A percentile compares a stretch with the other conserved stretches of the same genome.
phyloP scores from a whole-genome alignment of 495 filamentous ascomycete species.

The Aspergillus heteromorphus region DNA sequence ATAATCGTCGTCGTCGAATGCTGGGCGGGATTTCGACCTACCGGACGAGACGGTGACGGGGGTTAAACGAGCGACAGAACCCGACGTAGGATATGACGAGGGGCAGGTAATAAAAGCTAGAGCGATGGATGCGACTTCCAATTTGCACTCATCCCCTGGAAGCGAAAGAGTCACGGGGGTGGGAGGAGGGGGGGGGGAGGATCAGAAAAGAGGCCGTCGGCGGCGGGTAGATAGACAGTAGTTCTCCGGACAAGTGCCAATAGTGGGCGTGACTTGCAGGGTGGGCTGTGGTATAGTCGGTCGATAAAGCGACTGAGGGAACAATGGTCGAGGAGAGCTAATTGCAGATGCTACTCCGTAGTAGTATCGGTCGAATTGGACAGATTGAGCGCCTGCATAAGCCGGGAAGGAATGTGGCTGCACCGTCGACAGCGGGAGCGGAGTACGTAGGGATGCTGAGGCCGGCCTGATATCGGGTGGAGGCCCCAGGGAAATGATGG shows the following conservation, averaged over 20 bases:
- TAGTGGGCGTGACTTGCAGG: conserved; percentile 14
- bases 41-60: not conserved
- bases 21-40: not conserved
- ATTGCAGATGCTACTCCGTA: not conserved
- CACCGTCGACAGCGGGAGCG: conserved; percentile 10
- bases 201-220: not conserved
- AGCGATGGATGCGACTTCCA: not conserved
- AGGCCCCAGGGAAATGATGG: conserved; percentile 2
- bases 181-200: not conserved
- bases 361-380: conserved; percentile 11
- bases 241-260: conserved; percentile 4
- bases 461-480: conserved; percentile 6
- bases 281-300: conserved; percentile 1
- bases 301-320: conserved; percentile 4
- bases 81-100: no score
- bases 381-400: conserved; percentile 9
- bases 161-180: not conserved
- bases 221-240: not conserved
- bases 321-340: not conserved
- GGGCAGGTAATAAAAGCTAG: not conserved
- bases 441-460: conserved; percentile 8
- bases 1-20: not conserved
- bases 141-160: conserved; percentile 9
- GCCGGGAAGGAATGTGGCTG: conserved; percentile 21
- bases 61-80: not conserved